Base-by-base conservation (phyloP, 805 yeast genomes). In the Alloascoidea africana region DNA sequence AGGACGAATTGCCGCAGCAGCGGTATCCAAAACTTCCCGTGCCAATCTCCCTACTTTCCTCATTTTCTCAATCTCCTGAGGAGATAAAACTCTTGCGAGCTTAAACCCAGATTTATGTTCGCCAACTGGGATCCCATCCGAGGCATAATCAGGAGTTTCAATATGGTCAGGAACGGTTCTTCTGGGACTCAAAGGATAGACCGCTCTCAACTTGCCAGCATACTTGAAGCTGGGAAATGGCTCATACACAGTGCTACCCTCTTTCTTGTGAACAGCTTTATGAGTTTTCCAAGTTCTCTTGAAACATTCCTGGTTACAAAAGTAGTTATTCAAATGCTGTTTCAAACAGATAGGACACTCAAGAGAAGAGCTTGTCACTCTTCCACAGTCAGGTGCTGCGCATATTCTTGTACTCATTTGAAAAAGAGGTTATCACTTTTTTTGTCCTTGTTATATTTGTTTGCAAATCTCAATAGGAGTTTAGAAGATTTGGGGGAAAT, bases 311-410 rank as follows among this genome's bases (percentile, higher is more conserved):
- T 87, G 94, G 51, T 76, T 69, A 61, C 98, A 91, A 58, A 89
- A 91, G 14, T 67, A 67, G 36, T 71, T 62, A 32, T 66, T 62
- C 36, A 71, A 47, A 13, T 75, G 83, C 42, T 66, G 67, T 52
- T 91, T 87, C 43, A 91, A 59, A 58, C 98, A 91, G 13, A 87
- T 65, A 0, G 98, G 98, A 56, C 98, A 91, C 54, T 86, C 86
- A 46, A 91, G 63, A 33, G 66, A 58, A 15, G 93, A 79, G 3
- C 63, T 63, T 11, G 95, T 86, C 27, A 66, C 69, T 49, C 85
- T 86, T 15, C 91, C 91, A 63, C 98, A 91, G 48, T 73, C 82
- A 15, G 82, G 72, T 16, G 94, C 81, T 6, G 82, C 63, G 58
- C 96, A 89, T 14, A 17, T 16, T 35, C 16, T 39, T 17, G 30